Conservation (phyloP, 805 yeast genomes). For the Grigorovia humatica region DNA sequence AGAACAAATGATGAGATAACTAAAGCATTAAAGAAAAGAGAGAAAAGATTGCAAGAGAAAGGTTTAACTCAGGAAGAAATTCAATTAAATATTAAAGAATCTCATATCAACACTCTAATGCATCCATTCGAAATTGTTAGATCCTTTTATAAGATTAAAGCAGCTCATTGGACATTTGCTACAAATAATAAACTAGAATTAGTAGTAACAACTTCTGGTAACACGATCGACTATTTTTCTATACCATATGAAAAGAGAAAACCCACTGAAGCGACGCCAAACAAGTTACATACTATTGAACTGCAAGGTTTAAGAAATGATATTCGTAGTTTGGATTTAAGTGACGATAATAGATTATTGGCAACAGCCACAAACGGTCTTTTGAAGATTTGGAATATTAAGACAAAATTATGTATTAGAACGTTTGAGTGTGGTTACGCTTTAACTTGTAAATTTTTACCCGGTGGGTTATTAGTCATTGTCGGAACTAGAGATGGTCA, state of each 20-base stretch:
- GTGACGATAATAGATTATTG: slow-evolving; percentile 67
- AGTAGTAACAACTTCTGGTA: slow-evolving; percentile 56
- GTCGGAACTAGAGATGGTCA: slow-evolving; percentile 85
- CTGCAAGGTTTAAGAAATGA: slow-evolving; percentile 84
- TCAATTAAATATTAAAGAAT: slow-evolving; percentile 35
- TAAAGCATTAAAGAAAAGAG: slow-evolving; percentile 68
- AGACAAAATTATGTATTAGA: slow-evolving; percentile 64
- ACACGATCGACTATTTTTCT: slow-evolving; percentile 61
- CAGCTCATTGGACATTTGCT: slow-evolving; percentile 52
- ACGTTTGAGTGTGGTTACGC: slow-evolving; percentile 87
- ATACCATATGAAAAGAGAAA: slow-evolving; percentile 52
- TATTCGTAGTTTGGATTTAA: slow-evolving; percentile 70
- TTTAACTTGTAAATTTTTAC: slow-evolving; percentile 67
- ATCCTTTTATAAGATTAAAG: slow-evolving; percentile 50
- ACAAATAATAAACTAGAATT: slow-evolving; percentile 45
- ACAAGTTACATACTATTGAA: slow-evolving; percentile 51
- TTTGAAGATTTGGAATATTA: slow-evolving; percentile 79
- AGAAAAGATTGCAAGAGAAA: slow-evolving; percentile 65
- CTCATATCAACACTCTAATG: slow-evolving; percentile 45
- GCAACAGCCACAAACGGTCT: slow-evolving; percentile 89
- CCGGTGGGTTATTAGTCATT: slow-evolving; percentile 82
- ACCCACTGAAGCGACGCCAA: slow-evolving; percentile 30
- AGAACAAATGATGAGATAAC: slow-evolving; percentile 68
- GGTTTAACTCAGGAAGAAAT: slow-evolving; percentile 56
- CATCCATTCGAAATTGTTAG: slow-evolving; percentile 63